Base-by-base conservation (phyloP, 352 stramenopile genomes). In the Phytopythium mirpurense region DNA sequence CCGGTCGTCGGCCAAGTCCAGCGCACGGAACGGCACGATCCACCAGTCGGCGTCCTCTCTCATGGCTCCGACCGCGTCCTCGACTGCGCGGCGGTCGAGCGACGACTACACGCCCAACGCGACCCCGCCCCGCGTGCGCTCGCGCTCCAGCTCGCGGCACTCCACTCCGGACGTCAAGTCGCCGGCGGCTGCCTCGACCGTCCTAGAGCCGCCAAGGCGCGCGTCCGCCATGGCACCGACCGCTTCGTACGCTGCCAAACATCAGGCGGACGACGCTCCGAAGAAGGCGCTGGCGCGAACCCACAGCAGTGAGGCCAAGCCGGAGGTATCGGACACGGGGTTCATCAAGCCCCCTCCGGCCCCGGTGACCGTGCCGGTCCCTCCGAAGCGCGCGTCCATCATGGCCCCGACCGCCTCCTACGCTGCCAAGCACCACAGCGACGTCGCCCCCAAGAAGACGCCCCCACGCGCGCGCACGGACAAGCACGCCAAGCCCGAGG, bases 351-450 rank as follows among this genome's bases (percentile, higher is more conserved):
- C 57, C 26, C 32, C 51, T 18, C 50, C 60, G 16, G 44, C 63
- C 27, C 31, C 63, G 15, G 38, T 62, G 1, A 69, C 62, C 3
- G 54, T 69, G 0, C 64, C 67, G 23, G 38, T 70, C 3, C 55
- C 55, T 18, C 63, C 60, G 55, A 73, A 68, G 50, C 51, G 58
- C 29, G 61, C 62, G 29, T 77, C 68, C 11, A 65, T 71, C 46
- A 73, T 54, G 47, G 47, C 47, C 19, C 58, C 59, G 23, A 69
- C 64, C 23, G 57, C 60, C 36, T 72, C 67, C 18, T 71, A 44
- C 43, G 59, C 58, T 29, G 60, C 63, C 8, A 72, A 65, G 31
- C 62, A 67, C 23, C 47, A 54, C 21, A 42, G 4, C 9, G 47
- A 44, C 3, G 43, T 37, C 9, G 32, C 16, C 5, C 31, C 35